Evolutionary conservation across 1,139 yeast genomes (phyloP), one percentile per base, ranked within the genome.

Genomic region (Pichia sp.): DNA sequence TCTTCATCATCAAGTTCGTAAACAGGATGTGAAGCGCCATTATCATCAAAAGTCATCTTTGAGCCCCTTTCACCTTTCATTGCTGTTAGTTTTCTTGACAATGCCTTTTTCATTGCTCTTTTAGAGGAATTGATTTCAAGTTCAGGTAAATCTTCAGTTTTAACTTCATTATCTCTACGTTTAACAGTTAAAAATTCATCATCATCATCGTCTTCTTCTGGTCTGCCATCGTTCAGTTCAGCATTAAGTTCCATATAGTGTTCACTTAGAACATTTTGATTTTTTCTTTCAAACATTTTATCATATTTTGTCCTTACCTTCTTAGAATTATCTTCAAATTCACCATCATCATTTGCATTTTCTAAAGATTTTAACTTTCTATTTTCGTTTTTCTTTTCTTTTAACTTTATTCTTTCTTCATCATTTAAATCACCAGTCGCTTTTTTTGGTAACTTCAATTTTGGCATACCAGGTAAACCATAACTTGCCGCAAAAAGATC

Each of bases 381-480:
- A 1, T 96, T 84, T 34, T 84, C 81, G 66, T 93, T 93, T 71
- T 93, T 93, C 71, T 80, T 73, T 57, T 85, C 95, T 87, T 89
- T 59, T 31, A 76, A 72, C 55, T 73, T 73, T 48, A 68, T 66
- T 28, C 73, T 64, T 22, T 74, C 70, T 31, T 57, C 65, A 39
- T 70, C 70, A 4, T 60, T 54, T 4, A 59, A 31, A 16, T 48
- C 54, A 5, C 58, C 59, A 11, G 70, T 64, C 18, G 72, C 72
- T 38, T 60, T 70, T 53, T 79, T 78, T 29, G 81, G 80, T 61
- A 75, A 70, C 68, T 89, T 90, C 60, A 93, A 84, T 62, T 87
- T 84, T 44, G 99, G 99, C 1, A 96, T 96, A 53, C 98, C 96
- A 0, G 98, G 96, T 50, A 93, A 76, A 9, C 99, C 99, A 49